phyloP scores from a whole-genome alignment of 768 basidiomycete species.

The Pleurotus djamor region DNA sequence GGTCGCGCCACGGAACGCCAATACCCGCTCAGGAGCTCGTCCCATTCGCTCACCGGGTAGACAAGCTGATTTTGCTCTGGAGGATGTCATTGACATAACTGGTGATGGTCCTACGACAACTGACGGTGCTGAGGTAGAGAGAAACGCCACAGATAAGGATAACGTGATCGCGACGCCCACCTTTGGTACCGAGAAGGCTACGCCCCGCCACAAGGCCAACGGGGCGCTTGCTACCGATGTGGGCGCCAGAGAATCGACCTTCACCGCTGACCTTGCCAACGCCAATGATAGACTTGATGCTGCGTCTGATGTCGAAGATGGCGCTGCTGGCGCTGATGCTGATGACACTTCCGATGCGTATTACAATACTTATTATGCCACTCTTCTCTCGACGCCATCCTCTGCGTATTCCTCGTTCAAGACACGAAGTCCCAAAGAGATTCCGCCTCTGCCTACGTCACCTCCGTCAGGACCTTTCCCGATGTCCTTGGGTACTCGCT shows the following conservation, averaged over 20 bases:
- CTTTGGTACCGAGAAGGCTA: neutral
- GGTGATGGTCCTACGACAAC: neutral
- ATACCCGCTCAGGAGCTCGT: too few species aligned
- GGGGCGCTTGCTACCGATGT: neutral
- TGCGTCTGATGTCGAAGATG: neutral
- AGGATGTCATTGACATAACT: neutral
- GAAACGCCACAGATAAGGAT: neutral
- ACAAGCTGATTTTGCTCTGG: neutral
- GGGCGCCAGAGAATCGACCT: neutral
- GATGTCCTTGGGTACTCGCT: too few species aligned
- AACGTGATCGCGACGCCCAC: neutral
- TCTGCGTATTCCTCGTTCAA: neutral
- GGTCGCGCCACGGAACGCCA: neutral
- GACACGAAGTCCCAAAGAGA: neutral
- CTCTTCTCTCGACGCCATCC: slow-evolving; percentile 20
- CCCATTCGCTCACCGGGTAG: neutral
- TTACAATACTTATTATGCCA: slow-evolving; percentile 50
- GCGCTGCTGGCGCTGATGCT: neutral
- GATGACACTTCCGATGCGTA: slow-evolving; percentile 36
- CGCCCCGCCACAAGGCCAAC: neutral
- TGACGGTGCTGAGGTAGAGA: neutral
- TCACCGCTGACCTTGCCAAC: neutral
- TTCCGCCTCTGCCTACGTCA: slow-evolving; percentile 5
- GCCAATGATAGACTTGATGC: slow-evolving; percentile 10
- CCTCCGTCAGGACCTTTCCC: too few species aligned